Conservation (phyloP, 2,329 filamentous ascomycete species). For the Ophidiomyces ophidiicola region DNA sequence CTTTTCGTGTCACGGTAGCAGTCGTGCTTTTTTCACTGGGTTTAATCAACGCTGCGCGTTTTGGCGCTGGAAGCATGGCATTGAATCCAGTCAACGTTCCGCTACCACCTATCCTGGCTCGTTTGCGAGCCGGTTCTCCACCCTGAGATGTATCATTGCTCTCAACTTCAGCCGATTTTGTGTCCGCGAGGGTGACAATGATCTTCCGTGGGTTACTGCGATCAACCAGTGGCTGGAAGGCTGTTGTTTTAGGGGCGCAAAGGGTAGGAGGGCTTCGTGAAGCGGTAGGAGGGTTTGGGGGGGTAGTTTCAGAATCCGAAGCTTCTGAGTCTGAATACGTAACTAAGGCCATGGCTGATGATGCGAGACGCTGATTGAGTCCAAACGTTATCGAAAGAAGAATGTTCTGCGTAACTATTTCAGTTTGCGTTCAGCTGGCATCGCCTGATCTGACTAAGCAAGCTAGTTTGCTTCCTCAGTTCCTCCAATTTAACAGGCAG, state of each 20-base stretch:
- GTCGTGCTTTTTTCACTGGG: constrained; percentile 20
- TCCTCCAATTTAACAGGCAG: no score
- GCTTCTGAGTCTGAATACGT: constrained; percentile 69
- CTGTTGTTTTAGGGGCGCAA: constrained; percentile 14
- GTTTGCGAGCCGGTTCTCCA: constrained; percentile 16
- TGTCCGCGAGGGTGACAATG: constrained; percentile 59
- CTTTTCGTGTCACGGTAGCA: constrained; percentile 34
- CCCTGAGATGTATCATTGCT: constrained; percentile 28
- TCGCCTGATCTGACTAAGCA: no score
- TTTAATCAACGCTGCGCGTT: constrained; percentile 33
- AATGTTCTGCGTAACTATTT: no score
- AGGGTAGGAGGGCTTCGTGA: constrained; percentile 5
- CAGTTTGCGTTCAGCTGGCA: no score
- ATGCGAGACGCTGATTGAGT: no score
- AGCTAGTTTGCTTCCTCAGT: no score
- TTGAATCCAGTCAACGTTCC: constrained; percentile 71
- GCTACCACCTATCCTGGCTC: constrained; percentile 21
- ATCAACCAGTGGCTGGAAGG: constrained; percentile 68
- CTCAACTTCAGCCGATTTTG: constrained; percentile 25
- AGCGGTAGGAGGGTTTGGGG: constrained; percentile 22
- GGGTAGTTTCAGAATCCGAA: constrained; percentile 49
- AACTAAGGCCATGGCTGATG: constrained; percentile 58
- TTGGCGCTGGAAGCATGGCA: constrained; percentile 74
- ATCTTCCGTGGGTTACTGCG: constrained; percentile 73
- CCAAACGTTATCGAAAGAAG: no score